Evolutionary conservation across 805 yeast species (phyloP), one percentile per base, ranked within the genome.

Genomic region (Candida xiaguanensis): DNA sequence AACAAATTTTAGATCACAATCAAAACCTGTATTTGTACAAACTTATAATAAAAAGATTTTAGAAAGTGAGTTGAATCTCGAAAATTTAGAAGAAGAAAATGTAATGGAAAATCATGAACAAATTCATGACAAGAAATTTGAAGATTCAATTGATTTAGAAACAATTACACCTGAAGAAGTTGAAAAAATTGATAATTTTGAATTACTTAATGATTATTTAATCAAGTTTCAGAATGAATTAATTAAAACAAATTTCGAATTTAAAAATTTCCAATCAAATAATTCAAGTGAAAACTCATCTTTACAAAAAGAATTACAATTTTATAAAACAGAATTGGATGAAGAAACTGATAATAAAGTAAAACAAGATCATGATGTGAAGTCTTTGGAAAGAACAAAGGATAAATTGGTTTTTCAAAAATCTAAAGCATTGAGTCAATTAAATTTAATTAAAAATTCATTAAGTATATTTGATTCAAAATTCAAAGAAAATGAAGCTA

Each of bases 321-420:
- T 51, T n/a, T 52, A 59, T 42, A 66, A 59, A 24, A 56, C 59
- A 24, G 76, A 72, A 40, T 50, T 59, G 31, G 66, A 61, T 29
- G 63, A 59, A 17, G 70, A 60, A 34, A 46, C 59, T 12, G 70
- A 63, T 26, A 41, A 36, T 35, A 56, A 58, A 31, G 40, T 49
- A 16, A 56, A 53, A 33, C 50, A 57, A 31, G 70, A 65, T 27
- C 44, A 44, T 41, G 59, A 53, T 38, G 59, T 66, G 17, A 63
- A 58, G 44, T 52, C 55, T 15, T 51, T 62, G 43, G 62, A 61
- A 38, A 54, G 53, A 32, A 47, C 47, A 12, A 62, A 61, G 40
- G 66, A 64, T 38, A 52, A 57, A 20, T 55, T 67, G 19, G 51
- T 61, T 19, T 60, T 62, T 44, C 51, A 49, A 24, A 63, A 61